These are phyloP conservation scores for Boletus pseudopeckii DNA, from an alignment of 768 basidiomycete genomes.

Conservation along the genomic window DNA sequence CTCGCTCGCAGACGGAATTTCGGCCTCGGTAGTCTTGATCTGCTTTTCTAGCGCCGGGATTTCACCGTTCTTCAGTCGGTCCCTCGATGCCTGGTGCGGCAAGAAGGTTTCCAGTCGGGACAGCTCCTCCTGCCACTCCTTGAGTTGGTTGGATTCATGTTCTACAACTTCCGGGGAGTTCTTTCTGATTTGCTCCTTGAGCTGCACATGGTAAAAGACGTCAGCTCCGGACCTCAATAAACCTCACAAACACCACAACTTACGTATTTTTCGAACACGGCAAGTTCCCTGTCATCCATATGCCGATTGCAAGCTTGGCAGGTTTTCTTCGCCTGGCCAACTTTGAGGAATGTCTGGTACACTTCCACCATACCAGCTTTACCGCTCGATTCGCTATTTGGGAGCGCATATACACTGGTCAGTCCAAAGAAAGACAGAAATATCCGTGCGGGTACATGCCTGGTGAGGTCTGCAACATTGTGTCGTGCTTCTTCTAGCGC, in stretches of 20 bases:
- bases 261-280: slow-evolving; percentile 71
- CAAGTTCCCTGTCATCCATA: slow-evolving; percentile 51
- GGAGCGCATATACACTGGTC: not conserved
- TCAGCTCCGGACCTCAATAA: not conserved
- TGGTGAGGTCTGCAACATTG: slow-evolving; percentile 14
- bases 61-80: slow-evolving; percentile 56
- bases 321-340: slow-evolving; percentile 58
- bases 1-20: slow-evolving; percentile 48
- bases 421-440: not conserved
- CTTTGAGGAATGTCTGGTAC: slow-evolving; percentile 53
- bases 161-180: slow-evolving; percentile 45
- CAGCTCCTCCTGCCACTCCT: slow-evolving; percentile 60
- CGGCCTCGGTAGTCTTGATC: slow-evolving; percentile 53
- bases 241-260: slow-evolving; percentile 15
- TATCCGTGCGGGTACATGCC: slow-evolving; percentile 4
- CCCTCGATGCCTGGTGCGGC: slow-evolving; percentile 51
- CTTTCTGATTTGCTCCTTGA: slow-evolving; percentile 60
- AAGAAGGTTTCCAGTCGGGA: slow-evolving; percentile 54
- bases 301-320: slow-evolving; percentile 78
- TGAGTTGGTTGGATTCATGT: slow-evolving; percentile 35
- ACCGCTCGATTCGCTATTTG: slow-evolving; percentile 15
- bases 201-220: slow-evolving; percentile 36
- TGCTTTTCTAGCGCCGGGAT: slow-evolving; percentile 63
- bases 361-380: slow-evolving; percentile 40
- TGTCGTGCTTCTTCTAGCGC: slow-evolving; percentile 42